Percentiles rank a stretch among this genome's conserved stretches.
phyloP scores from a whole-genome alignment of 345 rosid genomes.

The Viola odorata region DNA sequence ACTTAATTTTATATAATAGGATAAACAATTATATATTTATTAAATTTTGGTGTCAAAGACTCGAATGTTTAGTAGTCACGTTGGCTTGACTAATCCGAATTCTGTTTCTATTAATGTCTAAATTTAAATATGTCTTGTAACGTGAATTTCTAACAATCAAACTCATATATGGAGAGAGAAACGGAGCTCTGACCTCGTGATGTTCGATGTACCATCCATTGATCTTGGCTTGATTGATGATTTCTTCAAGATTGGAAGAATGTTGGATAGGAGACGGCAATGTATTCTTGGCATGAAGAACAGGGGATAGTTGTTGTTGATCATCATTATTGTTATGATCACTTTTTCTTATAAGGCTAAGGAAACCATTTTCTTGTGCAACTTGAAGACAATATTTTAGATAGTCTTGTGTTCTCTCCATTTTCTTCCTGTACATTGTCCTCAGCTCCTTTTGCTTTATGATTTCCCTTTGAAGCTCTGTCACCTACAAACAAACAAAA shows the following conservation, averaged over 20 bases:
- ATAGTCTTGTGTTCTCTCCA: conserved; percentile 52
- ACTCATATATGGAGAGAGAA: not conserved
- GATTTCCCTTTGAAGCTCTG: conserved; percentile 35
- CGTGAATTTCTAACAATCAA: too few species aligned
- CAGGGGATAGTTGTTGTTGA: conserved; percentile 7
- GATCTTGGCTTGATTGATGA: conserved; percentile 34
- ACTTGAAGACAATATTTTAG: conserved; percentile 51
- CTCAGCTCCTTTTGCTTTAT: conserved; percentile 36
- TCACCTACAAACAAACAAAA: conserved; percentile 25
- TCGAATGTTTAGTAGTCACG: too few species aligned
- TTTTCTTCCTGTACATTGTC: conserved; percentile 34
- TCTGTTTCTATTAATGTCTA: too few species aligned
- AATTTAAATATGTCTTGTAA: too few species aligned
- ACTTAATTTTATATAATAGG: not conserved
- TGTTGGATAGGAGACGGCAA: conserved; percentile 3
- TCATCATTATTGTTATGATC: conserved; percentile 16
- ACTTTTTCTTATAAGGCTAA: conserved; percentile 30
- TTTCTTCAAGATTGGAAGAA: conserved; percentile 17
- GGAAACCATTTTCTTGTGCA: conserved; percentile 51
- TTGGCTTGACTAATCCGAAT: too few species aligned
- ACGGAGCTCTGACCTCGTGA: conserved; percentile 27
- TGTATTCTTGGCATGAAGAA: conserved; percentile 12
- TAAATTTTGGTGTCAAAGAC: too few species aligned
- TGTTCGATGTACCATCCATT: conserved; percentile 52
- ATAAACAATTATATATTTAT: not conserved